Evolutionary conservation across 768 basidiomycete genomes (phyloP).

Genomic region (Saitozyma sp.): DNA sequence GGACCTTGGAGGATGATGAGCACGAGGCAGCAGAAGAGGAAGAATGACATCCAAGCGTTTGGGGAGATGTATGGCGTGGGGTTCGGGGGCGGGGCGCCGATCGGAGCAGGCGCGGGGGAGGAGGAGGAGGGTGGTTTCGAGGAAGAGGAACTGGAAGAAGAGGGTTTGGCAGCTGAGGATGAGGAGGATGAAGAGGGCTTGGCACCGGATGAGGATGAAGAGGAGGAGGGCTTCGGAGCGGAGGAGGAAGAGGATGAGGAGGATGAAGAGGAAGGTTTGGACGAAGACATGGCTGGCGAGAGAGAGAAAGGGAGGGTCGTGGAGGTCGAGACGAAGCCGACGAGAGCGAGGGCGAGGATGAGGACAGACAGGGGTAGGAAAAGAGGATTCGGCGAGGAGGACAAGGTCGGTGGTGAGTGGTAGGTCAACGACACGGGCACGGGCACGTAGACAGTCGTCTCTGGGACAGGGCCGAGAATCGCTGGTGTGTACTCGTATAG

Average conservation of each 20-base stretch:
- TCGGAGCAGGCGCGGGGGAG: slow-evolving; percentile 9
- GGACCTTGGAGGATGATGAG: slow-evolving; percentile 48
- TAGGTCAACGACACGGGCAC: no score
- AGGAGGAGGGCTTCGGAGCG: slow-evolving; percentile 4
- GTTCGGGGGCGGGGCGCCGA: slow-evolving; percentile 16
- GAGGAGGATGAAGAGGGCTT: slow-evolving; percentile 28
- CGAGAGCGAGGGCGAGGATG: slow-evolving; percentile 11
- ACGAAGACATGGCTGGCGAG: slow-evolving; percentile 9
- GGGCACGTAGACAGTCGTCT: no score
- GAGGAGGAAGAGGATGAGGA: slow-evolving; percentile 7
- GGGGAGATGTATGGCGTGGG: slow-evolving; percentile 34
- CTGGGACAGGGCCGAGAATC: no score
- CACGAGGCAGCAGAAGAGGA: slow-evolving; percentile 44
- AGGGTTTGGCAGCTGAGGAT: slow-evolving; percentile 5
- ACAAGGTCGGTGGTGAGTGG: background rate
- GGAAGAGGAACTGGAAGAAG: slow-evolving; percentile 12
- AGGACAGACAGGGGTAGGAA: slow-evolving; percentile 4
- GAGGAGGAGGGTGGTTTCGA: slow-evolving; percentile 15
- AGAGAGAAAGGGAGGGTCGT: slow-evolving; percentile 14
- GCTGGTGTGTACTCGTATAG: no score
- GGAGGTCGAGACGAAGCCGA: slow-evolving; percentile 19
- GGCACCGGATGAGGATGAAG: slow-evolving; percentile 8
- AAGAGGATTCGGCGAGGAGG: background rate
- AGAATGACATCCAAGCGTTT: slow-evolving; percentile 47
- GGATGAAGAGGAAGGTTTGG: slow-evolving; percentile 8